Base-by-base conservation (phyloP, 176 grass and related monocot species). In the Alloteropsis semialata region DNA sequence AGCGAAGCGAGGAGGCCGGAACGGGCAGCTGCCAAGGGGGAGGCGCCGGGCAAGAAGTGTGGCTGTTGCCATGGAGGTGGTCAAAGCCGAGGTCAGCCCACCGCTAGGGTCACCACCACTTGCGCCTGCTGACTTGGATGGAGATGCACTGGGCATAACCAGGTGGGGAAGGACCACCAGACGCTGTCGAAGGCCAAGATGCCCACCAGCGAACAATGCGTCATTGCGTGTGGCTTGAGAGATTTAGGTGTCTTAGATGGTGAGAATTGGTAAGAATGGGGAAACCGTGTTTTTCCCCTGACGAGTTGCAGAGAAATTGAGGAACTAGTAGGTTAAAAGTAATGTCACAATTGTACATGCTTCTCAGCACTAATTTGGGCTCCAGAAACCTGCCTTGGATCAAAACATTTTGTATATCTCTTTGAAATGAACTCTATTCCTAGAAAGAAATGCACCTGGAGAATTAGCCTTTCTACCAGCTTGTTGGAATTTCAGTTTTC, bases 151-250 rank as follows among this genome's bases (percentile, higher is more conserved):
- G 3, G 81, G 68, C 18, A 85, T 85, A 33, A 74, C 87, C 10
- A 88, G 87, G 33, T 95, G 93, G 93, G 93, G 93, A 81, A 89
- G 88, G 68, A 95, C 90, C 44, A 95, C 90, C 38, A 87, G 93
- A 38, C 85, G 93, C 5, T 95, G 93, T 80, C 81, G 90, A 44
- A 74, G 90, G 50, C 87, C 72, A 51, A 92, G 93, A 81, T 90
- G 79, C 29, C 78, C 84, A 2, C 75, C 90, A 3, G 49, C 42
- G 19, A 92, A 86, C 85, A 82, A 69, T 78, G 33, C 87, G 33
- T 74, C 73, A 10, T 69, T 87, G 84, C 82, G 45, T 78, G 60
- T 85, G 84, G 62, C 63, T 49, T 92, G 76, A 79, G 79, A 69
- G 75, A 71, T 84, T 67, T 87, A 89, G 82, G 71, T 48, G 58